phyloP scores from a whole-genome alignment of 2,329 filamentous ascomycete genomes.

The Gyromitra esculenta region DNA sequence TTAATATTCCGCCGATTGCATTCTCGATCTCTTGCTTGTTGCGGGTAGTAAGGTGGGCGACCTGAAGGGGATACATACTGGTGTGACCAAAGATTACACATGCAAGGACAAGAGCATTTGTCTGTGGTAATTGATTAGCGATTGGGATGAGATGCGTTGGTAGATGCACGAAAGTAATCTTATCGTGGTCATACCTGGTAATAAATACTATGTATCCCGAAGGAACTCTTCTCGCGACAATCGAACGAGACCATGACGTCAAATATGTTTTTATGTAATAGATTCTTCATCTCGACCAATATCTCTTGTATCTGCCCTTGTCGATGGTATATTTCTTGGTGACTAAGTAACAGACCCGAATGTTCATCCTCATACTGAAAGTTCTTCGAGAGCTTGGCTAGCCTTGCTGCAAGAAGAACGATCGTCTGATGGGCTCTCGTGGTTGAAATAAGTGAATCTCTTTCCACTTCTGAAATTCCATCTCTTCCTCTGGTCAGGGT shows the following conservation, averaged over 20 bases:
- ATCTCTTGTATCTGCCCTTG: constrained; percentile 30
- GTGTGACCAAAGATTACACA: constrained; percentile 49
- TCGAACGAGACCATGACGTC: constrained; percentile 18
- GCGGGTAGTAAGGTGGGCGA: constrained; percentile 12
- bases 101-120: constrained; percentile 40
- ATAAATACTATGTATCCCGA: constrained; percentile 37
- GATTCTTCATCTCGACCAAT: constrained; percentile 35
- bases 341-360: not conserved
- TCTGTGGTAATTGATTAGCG: constrained; percentile 24
- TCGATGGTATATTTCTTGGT: constrained; percentile 15
- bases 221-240: constrained; percentile 5
- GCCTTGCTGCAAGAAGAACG: constrained; percentile 39
- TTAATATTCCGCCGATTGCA: constrained; percentile 43
- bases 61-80: constrained; percentile 43
- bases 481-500: constrained; percentile 28
- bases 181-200: constrained; percentile 38
- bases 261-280: constrained; percentile 5
- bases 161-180: constrained; percentile 8
- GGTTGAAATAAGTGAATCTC: constrained; percentile 36
- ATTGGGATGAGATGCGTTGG: not conserved
- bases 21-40: constrained; percentile 32
- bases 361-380: constrained; percentile 27
- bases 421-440: constrained; percentile 37
- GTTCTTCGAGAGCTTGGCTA: constrained; percentile 35
- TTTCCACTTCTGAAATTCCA: constrained; percentile 43